A percentile compares a stretch with the other conserved stretches of the same genome.
Conservation (phyloP, 805 yeast genomes). For the Candida dajiaensis region DNA sequence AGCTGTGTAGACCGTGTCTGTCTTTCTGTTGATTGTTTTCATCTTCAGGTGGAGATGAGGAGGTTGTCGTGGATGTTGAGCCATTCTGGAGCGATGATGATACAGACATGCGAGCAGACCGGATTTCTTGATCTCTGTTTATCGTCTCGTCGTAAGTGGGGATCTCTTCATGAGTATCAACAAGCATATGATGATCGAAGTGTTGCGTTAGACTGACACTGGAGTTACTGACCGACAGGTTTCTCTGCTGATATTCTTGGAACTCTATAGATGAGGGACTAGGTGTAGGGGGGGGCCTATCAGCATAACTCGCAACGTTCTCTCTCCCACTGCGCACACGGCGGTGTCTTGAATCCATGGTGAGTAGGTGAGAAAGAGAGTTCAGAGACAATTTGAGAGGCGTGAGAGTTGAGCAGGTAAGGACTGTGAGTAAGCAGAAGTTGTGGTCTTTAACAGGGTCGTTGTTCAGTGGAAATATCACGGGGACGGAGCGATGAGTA, state of each 20-base stretch:
- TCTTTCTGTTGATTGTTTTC: conserved; percentile 4
- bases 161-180: neutral
- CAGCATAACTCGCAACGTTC: conserved; percentile 26
- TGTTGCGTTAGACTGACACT: neutral
- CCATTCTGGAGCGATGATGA: conserved; percentile 1
- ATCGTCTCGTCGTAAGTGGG: conserved; percentile 13
- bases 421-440: too few species aligned
- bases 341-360: neutral
- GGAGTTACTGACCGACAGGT: conserved; percentile 3
- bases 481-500: too few species aligned
- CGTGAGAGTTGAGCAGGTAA: neutral
- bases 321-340: neutral
- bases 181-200: neutral
- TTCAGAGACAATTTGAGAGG: neutral
- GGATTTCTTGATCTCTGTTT: conserved; percentile 2
- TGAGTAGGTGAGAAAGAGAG: neutral
- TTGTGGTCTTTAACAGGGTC: too few species aligned
- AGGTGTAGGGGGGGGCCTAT: conserved; percentile 35
- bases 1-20: conserved; percentile 6
- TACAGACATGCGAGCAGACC: conserved; percentile 3
- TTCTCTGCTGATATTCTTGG: conserved; percentile 14
- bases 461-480: too few species aligned
- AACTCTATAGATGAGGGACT: conserved; percentile 22
- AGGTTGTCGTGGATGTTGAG: neutral
- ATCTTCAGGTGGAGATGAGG: conserved; percentile 4